Percentiles rank a stretch among this genome's conserved stretches.
phyloP scores from a whole-genome alignment of 148 eudicot species.

The Amaranthus hypochondriacus region DNA sequence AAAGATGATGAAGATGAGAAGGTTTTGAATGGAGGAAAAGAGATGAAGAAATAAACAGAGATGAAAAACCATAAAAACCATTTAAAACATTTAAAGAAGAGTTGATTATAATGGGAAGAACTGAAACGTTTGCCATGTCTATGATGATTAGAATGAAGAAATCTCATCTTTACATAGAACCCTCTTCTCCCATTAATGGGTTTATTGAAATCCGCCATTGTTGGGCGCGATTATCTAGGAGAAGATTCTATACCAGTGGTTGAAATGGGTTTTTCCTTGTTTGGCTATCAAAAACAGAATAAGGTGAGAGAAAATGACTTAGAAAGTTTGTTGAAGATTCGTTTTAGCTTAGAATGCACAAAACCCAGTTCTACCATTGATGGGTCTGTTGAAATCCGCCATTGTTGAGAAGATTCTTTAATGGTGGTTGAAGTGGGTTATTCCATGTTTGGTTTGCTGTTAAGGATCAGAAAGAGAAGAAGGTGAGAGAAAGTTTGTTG shows the following conservation, averaged over 20 bases:
- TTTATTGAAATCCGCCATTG: constrained; percentile 26
- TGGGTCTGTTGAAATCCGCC: no score
- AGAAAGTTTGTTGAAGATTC: no score
- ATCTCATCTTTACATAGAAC: constrained; percentile 2
- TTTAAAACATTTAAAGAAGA: constrained; percentile 10
- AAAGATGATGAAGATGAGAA: not conserved
- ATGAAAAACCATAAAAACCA: constrained; percentile 24
- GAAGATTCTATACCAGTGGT: constrained; percentile 5
- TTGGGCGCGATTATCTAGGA: not conserved
- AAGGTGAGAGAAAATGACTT: not conserved
- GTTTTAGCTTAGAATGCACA: no score
- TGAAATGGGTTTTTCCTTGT: constrained; percentile 25
- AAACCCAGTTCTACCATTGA: no score
- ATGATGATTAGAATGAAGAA: no score
- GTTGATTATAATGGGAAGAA: no score
- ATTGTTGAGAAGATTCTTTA: no score
- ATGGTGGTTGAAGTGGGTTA: no score
- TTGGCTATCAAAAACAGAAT: constrained; percentile 10
- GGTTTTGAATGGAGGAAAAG: constrained; percentile 17
- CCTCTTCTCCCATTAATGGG: constrained; percentile 22
- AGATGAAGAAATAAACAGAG: constrained; percentile 25
- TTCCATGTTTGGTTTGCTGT: not conserved
- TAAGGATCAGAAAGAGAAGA: no score
- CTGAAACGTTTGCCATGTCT: not conserved
- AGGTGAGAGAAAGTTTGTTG: not conserved